Percentiles rank a stretch among this genome's conserved stretches.
Conservation (phyloP, 495 filamentous ascomycete species). For the Podospora australis region DNA sequence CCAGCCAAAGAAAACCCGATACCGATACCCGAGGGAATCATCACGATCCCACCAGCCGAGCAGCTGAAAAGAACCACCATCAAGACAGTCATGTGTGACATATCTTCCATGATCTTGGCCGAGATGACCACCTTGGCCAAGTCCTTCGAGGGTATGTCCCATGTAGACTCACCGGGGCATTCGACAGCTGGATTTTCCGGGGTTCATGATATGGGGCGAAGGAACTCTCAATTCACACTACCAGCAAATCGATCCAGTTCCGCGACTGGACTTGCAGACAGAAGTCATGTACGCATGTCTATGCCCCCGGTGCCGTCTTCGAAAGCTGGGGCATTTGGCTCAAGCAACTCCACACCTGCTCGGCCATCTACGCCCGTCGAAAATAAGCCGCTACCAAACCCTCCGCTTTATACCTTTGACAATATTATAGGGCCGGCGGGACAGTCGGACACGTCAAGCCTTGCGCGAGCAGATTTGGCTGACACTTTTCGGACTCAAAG, state of each 20-base stretch:
- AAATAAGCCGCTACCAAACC: constrained; percentile 46
- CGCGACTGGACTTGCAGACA: constrained; percentile 39
- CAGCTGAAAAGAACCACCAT: constrained; percentile 78
- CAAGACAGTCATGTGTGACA: constrained; percentile 90
- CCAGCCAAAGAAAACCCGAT: constrained; percentile 34
- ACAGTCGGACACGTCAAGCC: constrained; percentile 25
- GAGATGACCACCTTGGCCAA: constrained; percentile 85
- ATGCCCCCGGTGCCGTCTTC: constrained; percentile 53
- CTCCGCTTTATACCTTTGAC: constrained; percentile 61
- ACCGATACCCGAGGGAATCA: constrained; percentile 53
- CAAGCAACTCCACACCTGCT: constrained; percentile 42
- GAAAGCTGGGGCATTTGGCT: constrained; percentile 28
- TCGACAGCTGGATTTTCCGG: constrained; percentile 25
- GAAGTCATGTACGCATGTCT: constrained; percentile 63
- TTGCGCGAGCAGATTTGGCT: constrained; percentile 27
- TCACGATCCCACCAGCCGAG: constrained; percentile 65
- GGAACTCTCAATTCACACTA: constrained; percentile 50
- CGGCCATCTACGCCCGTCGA: constrained; percentile 46
- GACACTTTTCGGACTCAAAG: constrained; percentile 45
- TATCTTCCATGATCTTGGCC: constrained; percentile 74
- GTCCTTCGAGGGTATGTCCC: constrained; percentile 70
- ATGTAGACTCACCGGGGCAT: constrained; percentile 67
- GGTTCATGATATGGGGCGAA: constrained; percentile 26
- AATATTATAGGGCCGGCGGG: constrained; percentile 50
- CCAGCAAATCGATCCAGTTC: constrained; percentile 43